phyloP scores from a whole-genome alignment of 148 eudicot genomes.

The Bassia scoparia region DNA sequence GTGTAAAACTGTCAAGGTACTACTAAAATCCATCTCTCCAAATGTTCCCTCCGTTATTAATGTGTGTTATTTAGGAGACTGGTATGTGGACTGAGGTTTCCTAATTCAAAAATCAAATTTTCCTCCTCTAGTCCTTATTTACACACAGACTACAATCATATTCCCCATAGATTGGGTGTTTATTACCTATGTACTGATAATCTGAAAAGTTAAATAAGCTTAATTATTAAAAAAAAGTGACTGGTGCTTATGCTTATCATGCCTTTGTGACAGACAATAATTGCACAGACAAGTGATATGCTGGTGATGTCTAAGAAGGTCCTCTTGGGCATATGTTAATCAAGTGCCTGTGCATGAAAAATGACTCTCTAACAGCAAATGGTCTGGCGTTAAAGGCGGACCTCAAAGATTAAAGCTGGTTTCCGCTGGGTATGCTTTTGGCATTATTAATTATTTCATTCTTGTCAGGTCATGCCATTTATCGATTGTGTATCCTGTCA shows the following conservation, averaged over 20 bases:
- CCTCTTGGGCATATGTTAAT: constrained; percentile 94
- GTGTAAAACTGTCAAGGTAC: constrained; percentile 86
- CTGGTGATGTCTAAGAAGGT: constrained; percentile 91
- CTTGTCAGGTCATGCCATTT: background rate
- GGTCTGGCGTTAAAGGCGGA: constrained; percentile 62
- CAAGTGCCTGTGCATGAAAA: constrained; percentile 82
- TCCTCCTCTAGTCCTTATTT: too few species aligned
- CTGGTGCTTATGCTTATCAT: constrained; percentile 3
- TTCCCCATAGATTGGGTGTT: too few species aligned
- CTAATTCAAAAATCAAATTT: too few species aligned
- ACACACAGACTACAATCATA: too few species aligned
- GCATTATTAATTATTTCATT: background rate
- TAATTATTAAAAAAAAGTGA: background rate
- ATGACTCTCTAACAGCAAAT: constrained; percentile 65
- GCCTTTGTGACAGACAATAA: constrained; percentile 36
- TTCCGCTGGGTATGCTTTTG: constrained; percentile 79
- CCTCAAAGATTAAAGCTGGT: constrained; percentile 88
- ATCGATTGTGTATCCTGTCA: background rate
- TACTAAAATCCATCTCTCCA: background rate
- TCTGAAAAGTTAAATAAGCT: too few species aligned
- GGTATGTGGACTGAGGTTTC: too few species aligned
- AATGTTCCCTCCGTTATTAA: too few species aligned
- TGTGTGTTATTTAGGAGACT: too few species aligned
- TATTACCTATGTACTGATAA: too few species aligned
- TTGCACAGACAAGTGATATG: constrained; percentile 81